Evolutionary conservation across 768 basidiomycete species (phyloP), one percentile per base, ranked within the genome.

Genomic region (Candolleomyces eurysporus): DNA sequence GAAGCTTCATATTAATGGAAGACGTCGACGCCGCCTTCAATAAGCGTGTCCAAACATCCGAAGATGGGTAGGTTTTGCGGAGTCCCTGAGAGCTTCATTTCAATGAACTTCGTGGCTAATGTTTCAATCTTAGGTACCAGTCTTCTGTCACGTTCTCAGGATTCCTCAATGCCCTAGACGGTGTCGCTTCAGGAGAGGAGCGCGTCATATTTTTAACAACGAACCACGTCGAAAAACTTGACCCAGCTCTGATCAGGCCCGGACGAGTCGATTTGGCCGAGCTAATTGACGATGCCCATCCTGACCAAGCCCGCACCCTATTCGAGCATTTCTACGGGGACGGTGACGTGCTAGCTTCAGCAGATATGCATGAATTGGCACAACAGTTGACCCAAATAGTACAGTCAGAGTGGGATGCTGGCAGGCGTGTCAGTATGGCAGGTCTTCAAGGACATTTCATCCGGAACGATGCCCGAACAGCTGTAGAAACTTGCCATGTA

Each of bases 151-250:
- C 97, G 4, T 98, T 99, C 77, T 98, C 96, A 8, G 97, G 97
- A 30, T 92, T 98, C 70, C 78, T 99, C 48, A 99, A 99, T 67
- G 95, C 96, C 14, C 80, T 99, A 3, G 97, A 99, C 69, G 97
- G 97, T 17, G 96, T 99, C 31, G 96, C 94, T 5, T 97, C 96
- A 11, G 94, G 95, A 46, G 96, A 98, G 76, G 95, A 97, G 68
- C 88, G 97, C n/a, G 89, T 99, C 70, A 86, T 99, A 40, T 99
- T 99, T 76, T 92, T 99, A 89, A 99, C 97, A 0, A 98, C 97
- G n/a, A 99, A 99, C 73, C 97, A 98, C 67, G 72, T 92, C 58
- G 87, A 91, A 62, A 83, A 81, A 63, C 84, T 99, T 40, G 97
- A 99, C 74, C 90, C 94, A 6, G 97, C 96, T 0, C 84, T 99